These are phyloP conservation scores for Scytalidium sp. DNA, from an alignment of 2,329 filamentous ascomycete species.

Conservation along the genomic window DNA sequence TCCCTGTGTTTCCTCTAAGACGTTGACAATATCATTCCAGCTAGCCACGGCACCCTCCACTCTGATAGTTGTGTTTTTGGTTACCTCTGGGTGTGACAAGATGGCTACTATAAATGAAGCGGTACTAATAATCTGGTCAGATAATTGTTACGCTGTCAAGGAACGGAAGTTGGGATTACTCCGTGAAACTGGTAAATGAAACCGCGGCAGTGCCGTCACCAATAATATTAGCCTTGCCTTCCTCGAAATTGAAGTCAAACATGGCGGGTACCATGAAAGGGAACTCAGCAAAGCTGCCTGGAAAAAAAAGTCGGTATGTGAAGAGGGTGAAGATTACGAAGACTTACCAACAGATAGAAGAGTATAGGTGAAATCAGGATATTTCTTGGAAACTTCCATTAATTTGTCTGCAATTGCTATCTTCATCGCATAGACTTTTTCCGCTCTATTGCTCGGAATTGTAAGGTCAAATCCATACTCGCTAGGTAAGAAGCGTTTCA, in stretches of 20 bases:
- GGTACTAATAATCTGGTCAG: not conserved
- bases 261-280: not conserved
- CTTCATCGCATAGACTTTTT: not conserved
- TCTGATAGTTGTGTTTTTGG: not conserved
- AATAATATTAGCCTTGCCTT: not conserved
- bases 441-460: not conserved
- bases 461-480: slow-evolving; percentile 44
- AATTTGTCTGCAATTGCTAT: not conserved
- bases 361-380: not conserved
- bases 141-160: too few relatives aligned
- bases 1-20: not conserved
- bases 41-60: not conserved
- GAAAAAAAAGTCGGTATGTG: not conserved
- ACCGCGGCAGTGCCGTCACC: not conserved
- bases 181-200: not conserved
- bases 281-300: not conserved
- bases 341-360: not conserved
- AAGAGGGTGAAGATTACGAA: not conserved
- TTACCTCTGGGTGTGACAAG: not conserved
- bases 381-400: not conserved
- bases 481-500: slow-evolving; percentile 56
- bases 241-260: not conserved
- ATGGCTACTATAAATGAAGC: not conserved
- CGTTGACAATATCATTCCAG: not conserved
- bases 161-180: not conserved